Evolutionary conservation across 306 rosid species (phyloP).

Genomic region (Prunus kanzakura): DNA sequence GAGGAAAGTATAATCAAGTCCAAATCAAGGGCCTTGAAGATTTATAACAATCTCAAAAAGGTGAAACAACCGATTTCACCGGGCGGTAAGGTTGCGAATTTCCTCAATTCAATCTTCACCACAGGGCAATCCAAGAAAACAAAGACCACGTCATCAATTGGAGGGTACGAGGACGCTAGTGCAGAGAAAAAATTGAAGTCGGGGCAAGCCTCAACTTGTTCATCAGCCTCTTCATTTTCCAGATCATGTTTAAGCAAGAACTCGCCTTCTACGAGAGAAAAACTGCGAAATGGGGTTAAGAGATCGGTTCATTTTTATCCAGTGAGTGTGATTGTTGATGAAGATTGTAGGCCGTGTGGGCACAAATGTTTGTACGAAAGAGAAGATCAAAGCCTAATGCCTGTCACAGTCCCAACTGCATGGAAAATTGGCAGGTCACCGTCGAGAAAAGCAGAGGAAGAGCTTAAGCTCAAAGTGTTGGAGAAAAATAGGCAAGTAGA

Average conservation of each 20-base stretch:
- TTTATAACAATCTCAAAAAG: conserved; percentile 76
- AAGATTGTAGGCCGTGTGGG: conserved; percentile 59
- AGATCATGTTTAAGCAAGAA: conserved; percentile 79
- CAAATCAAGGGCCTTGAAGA: conserved; percentile 71
- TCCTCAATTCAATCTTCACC: conserved; percentile 62
- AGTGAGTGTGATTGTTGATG: conserved; percentile 65
- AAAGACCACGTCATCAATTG: conserved; percentile 16
- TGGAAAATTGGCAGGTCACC: conserved; percentile 59
- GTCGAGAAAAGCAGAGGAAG: conserved; percentile 30
- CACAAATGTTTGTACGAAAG: conserved; percentile 56
- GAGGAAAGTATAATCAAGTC: conserved; percentile 51
- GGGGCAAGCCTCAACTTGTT: conserved; percentile 51
- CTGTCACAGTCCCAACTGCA: conserved; percentile 45
- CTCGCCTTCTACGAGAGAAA: conserved; percentile 56
- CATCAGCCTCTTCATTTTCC: conserved; percentile 73
- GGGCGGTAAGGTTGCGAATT: conserved; percentile 63
- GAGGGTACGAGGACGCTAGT: conserved; percentile 15
- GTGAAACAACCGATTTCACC: conserved; percentile 93
- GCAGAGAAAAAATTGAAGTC: conserved; percentile 36
- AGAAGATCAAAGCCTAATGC: conserved; percentile 26
- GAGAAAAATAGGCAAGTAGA: conserved; percentile 39
- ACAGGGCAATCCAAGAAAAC: conserved; percentile 35
- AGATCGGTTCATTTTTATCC: conserved; percentile 82
- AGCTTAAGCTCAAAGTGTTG: conserved; percentile 16
- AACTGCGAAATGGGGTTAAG: conserved; percentile 42